Evolutionary conservation across 2,329 filamentous ascomycete genomes (phyloP).

Genomic region (Penicillium psychrosexuale): DNA sequence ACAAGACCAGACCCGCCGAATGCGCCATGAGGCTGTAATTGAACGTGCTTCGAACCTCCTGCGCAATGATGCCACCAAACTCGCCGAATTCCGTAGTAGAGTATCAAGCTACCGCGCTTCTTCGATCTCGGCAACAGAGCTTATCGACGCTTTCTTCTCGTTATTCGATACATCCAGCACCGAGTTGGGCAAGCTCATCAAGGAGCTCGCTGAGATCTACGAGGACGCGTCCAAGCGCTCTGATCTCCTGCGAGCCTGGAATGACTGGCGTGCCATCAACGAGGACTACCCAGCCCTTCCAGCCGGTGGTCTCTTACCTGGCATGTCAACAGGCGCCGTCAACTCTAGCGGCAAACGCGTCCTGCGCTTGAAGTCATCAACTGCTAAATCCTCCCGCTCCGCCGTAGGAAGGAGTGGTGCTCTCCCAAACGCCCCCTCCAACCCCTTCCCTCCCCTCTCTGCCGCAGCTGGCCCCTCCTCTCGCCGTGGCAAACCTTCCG

Average conservation of each 20-base stretch:
- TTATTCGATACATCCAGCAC: slow-evolving; percentile 78
- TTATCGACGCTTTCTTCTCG: slow-evolving; percentile 84
- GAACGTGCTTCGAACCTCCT: slow-evolving; percentile 81
- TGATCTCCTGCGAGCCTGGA: slow-evolving; percentile 77
- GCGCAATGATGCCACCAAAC: slow-evolving; percentile 69
- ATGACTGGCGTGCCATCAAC: slow-evolving; percentile 92
- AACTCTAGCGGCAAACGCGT: slow-evolving; percentile 57
- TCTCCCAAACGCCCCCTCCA: slow-evolving; percentile 40
- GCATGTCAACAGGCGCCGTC: slow-evolving; percentile 43
- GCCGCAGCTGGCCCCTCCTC: slow-evolving; percentile 22
- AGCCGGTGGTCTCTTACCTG: slow-evolving; percentile 65
- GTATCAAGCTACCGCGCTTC: slow-evolving; percentile 75
- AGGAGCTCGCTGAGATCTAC: slow-evolving; percentile 89
- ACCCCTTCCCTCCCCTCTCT: slow-evolving; percentile 48
- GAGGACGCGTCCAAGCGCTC: slow-evolving; percentile 75
- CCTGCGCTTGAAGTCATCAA: slow-evolving; percentile 66
- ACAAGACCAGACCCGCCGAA: slow-evolving; percentile 74
- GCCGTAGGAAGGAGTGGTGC: slow-evolving; percentile 59
- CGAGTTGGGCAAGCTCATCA: slow-evolving; percentile 81
- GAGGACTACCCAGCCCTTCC: slow-evolving; percentile 92
- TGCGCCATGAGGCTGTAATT: slow-evolving; percentile 79
- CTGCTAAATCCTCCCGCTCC: slow-evolving; percentile 63
- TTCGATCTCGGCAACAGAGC: slow-evolving; percentile 65
- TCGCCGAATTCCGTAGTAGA: slow-evolving; percentile 71
- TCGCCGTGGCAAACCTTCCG: slow-evolving; percentile 20